Conservation (phyloP, 2,329 filamentous ascomycete genomes). For the Cercospora beticola region DNA sequence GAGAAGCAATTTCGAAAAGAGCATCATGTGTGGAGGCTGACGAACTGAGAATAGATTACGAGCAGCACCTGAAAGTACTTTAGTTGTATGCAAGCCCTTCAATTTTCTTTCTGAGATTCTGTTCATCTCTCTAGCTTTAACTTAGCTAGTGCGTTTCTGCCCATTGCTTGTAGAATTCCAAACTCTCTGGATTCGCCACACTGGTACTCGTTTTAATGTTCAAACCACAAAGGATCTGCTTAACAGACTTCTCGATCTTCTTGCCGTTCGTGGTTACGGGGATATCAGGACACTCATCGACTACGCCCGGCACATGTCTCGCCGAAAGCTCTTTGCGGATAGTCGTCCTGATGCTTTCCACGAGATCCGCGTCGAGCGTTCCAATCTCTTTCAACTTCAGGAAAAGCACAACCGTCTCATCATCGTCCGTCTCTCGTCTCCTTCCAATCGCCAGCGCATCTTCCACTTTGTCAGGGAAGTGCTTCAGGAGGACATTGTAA, state of each 20-base stretch:
- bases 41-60: background rate
- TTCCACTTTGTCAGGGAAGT: conserved; percentile 74
- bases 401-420: conserved; percentile 88
- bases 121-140: background rate
- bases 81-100: background rate
- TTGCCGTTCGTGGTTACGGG: conserved; percentile 93
- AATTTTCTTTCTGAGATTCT: background rate
- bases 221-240: conserved; percentile 88
- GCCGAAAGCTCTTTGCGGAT: conserved; percentile 79
- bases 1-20: background rate
- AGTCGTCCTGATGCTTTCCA: conserved; percentile 61
- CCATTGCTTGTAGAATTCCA: conserved; percentile 88
- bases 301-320: conserved; percentile 80
- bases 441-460: conserved; percentile 88
- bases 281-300: conserved; percentile 82
- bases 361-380: conserved; percentile 60
- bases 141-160: conserved; percentile 50
- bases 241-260: conserved; percentile 96
- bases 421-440: conserved; percentile 66
- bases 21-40: background rate
- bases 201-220: conserved; percentile 86
- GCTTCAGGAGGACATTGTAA: conserved; percentile 85
- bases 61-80: background rate
- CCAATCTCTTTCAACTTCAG: conserved; percentile 68
- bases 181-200: conserved; percentile 84